These are phyloP conservation scores for Backusella parvicylindrica DNA, from an alignment of 192 early-diverging fungal species.

Conservation along the genomic window DNA sequence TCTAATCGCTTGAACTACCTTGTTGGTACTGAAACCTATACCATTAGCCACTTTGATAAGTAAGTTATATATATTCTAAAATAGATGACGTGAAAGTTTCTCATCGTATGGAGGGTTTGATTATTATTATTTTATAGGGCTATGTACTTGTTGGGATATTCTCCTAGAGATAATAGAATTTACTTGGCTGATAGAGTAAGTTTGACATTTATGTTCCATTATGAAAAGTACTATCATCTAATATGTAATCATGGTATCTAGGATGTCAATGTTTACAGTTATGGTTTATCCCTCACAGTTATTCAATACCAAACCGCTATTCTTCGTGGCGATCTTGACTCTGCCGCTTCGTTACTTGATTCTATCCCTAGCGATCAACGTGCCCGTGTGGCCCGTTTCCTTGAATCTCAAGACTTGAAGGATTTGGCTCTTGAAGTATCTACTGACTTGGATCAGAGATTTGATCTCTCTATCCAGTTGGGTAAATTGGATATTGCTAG, in stretches of 20 bases:
- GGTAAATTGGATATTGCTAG: conserved; percentile 79
- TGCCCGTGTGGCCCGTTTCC: conserved; percentile 90
- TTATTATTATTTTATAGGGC: conserved; percentile 44
- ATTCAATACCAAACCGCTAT: conserved; percentile 99
- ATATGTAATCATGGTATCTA: conserved; percentile 21
- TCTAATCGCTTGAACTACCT: conserved; percentile 94
- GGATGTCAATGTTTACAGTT: conserved; percentile 88
- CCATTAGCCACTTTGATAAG: conserved; percentile 95
- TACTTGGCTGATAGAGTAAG: conserved; percentile 86
- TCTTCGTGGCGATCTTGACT: conserved; percentile 87
- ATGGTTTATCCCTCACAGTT: conserved; percentile 85
- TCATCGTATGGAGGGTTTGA: no score
- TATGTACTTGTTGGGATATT: conserved; percentile 93
- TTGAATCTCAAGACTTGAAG: conserved; percentile 90
- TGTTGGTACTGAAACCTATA: conserved; percentile 91
- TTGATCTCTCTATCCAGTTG: conserved; percentile 91
- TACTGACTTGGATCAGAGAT: conserved; percentile 91
- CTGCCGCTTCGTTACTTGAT: conserved; percentile 78
- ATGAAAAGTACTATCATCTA: no score
- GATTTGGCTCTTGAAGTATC: conserved; percentile 94
- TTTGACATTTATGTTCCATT: not conserved
- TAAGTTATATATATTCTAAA: conserved; percentile 34
- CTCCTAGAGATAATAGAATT: conserved; percentile 90
- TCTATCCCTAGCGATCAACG: conserved; percentile 85
- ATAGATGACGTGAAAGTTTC: no score